Conservation (phyloP, 768 basidiomycete species). For the Sarcodon aspratus region DNA sequence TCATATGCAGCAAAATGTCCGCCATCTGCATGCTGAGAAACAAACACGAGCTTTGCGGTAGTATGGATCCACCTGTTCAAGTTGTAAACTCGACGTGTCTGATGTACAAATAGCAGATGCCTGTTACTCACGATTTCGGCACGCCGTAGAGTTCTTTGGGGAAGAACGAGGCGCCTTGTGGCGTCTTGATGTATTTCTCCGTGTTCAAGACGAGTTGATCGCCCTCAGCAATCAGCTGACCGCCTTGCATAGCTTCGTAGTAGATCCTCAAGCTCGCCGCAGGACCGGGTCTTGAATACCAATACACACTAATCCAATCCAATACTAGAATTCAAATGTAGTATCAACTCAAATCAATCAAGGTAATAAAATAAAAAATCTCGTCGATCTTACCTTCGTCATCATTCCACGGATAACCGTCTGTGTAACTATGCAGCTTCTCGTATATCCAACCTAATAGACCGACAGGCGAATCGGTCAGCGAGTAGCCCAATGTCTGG, state of each 20-base stretch:
- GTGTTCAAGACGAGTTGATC: neutral
- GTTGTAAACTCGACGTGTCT: neutral
- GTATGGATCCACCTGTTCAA: conserved; percentile 36
- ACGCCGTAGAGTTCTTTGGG: neutral
- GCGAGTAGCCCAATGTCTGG: conserved; percentile 32
- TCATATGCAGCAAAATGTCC: conserved; percentile 54
- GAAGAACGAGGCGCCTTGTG: no score
- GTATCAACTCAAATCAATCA: no score
- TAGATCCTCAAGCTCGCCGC: conserved; percentile 48
- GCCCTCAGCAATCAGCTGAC: neutral
- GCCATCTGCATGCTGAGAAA: conserved; percentile 34
- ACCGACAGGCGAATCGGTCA: conserved; percentile 45
- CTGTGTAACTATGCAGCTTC: conserved; percentile 19
- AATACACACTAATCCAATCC: conserved; percentile 49
- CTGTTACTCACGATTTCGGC: neutral
- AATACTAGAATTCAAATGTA: conserved; percentile 25
- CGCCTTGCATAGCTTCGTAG: conserved; percentile 26
- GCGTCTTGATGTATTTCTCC: no score
- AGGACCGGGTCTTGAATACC: conserved; percentile 48
- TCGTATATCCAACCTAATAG: conserved; percentile 22
- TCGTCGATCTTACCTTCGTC: conserved; percentile 32
- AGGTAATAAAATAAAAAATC: neutral
- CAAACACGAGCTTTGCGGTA: conserved; percentile 31
- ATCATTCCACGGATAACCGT: conserved; percentile 41
- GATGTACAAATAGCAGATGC: no score